Conservation (phyloP, 202 grass and related monocot genomes). For the Miscanthus sacchariflorus region DNA sequence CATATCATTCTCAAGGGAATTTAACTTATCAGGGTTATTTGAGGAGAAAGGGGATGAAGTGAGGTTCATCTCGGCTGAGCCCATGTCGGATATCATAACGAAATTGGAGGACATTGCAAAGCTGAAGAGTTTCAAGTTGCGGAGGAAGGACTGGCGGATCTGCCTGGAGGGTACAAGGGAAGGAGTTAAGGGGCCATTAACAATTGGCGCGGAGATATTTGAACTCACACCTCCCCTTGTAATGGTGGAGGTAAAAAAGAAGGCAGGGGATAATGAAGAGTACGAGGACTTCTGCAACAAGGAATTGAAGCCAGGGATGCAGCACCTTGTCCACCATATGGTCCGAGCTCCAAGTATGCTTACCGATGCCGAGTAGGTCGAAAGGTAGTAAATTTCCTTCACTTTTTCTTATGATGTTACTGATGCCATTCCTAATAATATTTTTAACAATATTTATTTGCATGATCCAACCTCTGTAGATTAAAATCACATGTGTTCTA, state of each 20-base stretch:
- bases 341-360: slow-evolving; percentile 40
- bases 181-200: slow-evolving; percentile 83
- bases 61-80: slow-evolving; percentile 73
- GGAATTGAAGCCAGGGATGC: slow-evolving; percentile 92
- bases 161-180: slow-evolving; percentile 93
- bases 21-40: slow-evolving; percentile 90
- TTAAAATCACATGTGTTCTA: no score
- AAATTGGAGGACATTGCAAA: slow-evolving; percentile 96
- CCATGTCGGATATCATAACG: slow-evolving; percentile 66
- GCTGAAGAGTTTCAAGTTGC: slow-evolving; percentile 67
- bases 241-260: slow-evolving; percentile 95
- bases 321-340: slow-evolving; percentile 68
- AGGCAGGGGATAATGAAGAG: slow-evolving; percentile 77
- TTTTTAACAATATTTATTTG: slow-evolving; percentile 14
- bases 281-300: slow-evolving; percentile 89
- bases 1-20: slow-evolving; percentile 88
- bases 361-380: slow-evolving; percentile 44
- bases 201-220: slow-evolving; percentile 79
- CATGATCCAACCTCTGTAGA: no score
- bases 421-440: slow-evolving; percentile 1
- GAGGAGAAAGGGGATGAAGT: slow-evolving; percentile 81
- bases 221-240: slow-evolving; percentile 88
- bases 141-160: slow-evolving; percentile 84
- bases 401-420: not conserved
- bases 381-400: slow-evolving; percentile 45